phyloP scores from a whole-genome alignment of 2,329 filamentous ascomycete genomes.

The Neofusicoccum sp. region DNA sequence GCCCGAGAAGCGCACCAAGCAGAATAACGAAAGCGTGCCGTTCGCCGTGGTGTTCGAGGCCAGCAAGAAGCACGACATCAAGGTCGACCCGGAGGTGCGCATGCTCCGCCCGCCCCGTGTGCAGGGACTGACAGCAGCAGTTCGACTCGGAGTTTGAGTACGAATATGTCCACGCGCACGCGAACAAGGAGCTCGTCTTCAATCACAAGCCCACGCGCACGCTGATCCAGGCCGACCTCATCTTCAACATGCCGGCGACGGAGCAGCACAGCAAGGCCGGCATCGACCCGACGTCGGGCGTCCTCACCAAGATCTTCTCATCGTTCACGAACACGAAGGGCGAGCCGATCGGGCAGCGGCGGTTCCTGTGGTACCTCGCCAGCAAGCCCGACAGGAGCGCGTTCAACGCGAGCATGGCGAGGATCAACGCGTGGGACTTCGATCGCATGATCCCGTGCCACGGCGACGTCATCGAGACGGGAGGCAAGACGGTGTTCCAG shows the following conservation, averaged over 20 bases:
- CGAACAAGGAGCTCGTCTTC: slow-evolving; percentile 86
- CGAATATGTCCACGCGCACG: slow-evolving; percentile 77
- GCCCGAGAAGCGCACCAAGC: slow-evolving; percentile 72
- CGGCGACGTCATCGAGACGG: slow-evolving; percentile 78
- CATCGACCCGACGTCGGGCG: slow-evolving; percentile 54
- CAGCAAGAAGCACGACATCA: slow-evolving; percentile 35
- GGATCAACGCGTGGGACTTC: slow-evolving; percentile 80
- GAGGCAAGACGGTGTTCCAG: slow-evolving; percentile 71
- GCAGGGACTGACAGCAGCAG: neutral
- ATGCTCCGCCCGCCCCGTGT: neutral
- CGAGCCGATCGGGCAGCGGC: slow-evolving; percentile 68
- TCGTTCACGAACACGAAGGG: slow-evolving; percentile 62
- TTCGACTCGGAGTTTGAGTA: slow-evolving; percentile 84
- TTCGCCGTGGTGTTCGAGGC: slow-evolving; percentile 64
- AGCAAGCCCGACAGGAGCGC: slow-evolving; percentile 61
- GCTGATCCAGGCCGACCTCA: slow-evolving; percentile 82
- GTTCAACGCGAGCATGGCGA: slow-evolving; percentile 67
- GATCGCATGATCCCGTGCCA: slow-evolving; percentile 85
- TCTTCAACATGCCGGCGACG: slow-evolving; percentile 85
- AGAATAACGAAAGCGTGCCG: slow-evolving; percentile 56
- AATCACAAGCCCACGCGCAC: slow-evolving; percentile 74
- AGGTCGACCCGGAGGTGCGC: slow-evolving; percentile 60
- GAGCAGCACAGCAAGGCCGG: slow-evolving; percentile 71
- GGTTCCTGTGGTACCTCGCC: slow-evolving; percentile 76
- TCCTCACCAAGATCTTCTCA: slow-evolving; percentile 58